Conservation (phyloP, 2,329 filamentous ascomycete genomes). For the Neospermospora avenae region DNA sequence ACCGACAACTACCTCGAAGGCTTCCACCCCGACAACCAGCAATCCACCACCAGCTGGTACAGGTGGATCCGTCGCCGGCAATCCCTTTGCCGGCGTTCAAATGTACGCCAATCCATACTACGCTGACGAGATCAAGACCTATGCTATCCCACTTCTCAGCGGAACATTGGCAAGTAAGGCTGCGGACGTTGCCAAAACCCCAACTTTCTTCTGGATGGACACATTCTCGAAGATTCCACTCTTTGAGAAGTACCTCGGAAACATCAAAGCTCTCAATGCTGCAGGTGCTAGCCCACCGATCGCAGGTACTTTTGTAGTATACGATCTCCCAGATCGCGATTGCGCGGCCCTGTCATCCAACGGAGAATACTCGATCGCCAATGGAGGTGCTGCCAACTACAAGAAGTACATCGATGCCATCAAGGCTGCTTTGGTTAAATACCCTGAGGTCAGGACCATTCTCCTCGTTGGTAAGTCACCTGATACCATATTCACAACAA, state of each 20-base stretch:
- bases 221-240: constrained; percentile 46
- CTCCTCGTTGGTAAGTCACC: constrained; percentile 44
- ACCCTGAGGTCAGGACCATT: constrained; percentile 48
- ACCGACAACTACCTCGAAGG: not conserved
- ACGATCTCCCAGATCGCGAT: constrained; percentile 61
- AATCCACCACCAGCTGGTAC: not conserved
- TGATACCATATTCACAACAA: too few relatives aligned
- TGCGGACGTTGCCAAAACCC: constrained; percentile 46
- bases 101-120: constrained; percentile 51
- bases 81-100: constrained; percentile 47
- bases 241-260: constrained; percentile 45
- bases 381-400: constrained; percentile 47
- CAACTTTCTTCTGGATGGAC: constrained; percentile 52
- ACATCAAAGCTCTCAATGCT: constrained; percentile 46
- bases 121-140: constrained; percentile 47
- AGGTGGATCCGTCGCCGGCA: constrained; percentile 38
- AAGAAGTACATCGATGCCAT: constrained; percentile 55
- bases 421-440: constrained; percentile 47
- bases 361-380: constrained; percentile 55
- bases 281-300: constrained; percentile 46
- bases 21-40: not conserved
- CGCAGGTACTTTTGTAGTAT: constrained; percentile 55
- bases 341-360: constrained; percentile 62
- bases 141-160: constrained; percentile 61
- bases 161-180: constrained; percentile 49